Evolutionary conservation across 495 filamentous ascomycete genomes (phyloP), one percentile per base, ranked within the genome.

Genomic region (Talaromyces nanjingensis): DNA sequence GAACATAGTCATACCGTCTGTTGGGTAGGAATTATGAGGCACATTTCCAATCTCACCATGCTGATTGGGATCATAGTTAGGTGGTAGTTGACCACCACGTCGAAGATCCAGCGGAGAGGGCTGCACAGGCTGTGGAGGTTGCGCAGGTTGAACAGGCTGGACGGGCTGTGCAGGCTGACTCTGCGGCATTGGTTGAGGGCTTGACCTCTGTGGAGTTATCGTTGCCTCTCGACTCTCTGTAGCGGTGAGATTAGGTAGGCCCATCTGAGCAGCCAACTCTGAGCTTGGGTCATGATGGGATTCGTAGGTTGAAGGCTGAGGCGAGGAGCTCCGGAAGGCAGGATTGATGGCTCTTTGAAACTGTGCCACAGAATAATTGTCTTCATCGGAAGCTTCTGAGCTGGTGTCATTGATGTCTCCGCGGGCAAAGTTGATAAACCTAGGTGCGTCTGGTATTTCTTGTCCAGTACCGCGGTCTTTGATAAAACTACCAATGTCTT

Each of bases 1-100:
- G 66, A 97, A 90, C 90, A 98, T 96, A 2, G 94, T 98, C 96
- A 98, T 98, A 34, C 94, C 96, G 72, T 99, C 94, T 68, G 90
- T 86, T 4, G 93, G 94, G 70, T 96, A 97, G 20, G 92, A 90
- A 67, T 98, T 96, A 71, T 97, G 92, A 37, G 93, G 93, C 16
- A 96, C 83, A 25, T 83, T 74, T 2, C 86, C 77, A 62, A 91
- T 84, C 64, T 90, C 85, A 27, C 83, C 83, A 64, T 88, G 84
- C 66, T 88, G 84, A 39, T 72, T 74, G n/a, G 76, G 77, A 47
- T 83, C 78, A 56, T 81, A 79, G 65, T 83, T 80, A 9, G 79
- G 79, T 27, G 79, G 79, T 22, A 71, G 67, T 18, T 84, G 77
- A 56, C 75, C 79, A 47, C 79, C 81, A 42, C 81, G 77, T 54